Conservation (phyloP, 2,329 filamentous ascomycete genomes). For the Trichoderma endophyticum region DNA sequence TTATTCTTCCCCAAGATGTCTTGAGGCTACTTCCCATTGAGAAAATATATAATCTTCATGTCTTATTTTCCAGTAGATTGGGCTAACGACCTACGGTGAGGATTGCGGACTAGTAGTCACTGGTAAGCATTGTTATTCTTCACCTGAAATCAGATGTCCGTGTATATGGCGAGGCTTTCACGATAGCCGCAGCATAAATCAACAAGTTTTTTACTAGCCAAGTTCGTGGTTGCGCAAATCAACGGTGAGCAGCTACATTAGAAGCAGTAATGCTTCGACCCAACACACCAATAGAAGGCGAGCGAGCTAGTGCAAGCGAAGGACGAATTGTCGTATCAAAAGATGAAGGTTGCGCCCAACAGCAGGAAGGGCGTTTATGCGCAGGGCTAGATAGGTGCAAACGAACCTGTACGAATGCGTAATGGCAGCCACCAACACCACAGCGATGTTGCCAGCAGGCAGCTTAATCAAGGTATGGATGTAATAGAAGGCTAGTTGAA, state of each 20-base stretch:
- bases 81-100: neutral
- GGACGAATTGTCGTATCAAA: neutral
- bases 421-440: neutral
- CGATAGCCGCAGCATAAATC: neutral
- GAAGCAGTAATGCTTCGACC: neutral
- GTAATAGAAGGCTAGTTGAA: neutral
- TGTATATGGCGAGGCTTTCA: neutral
- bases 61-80: neutral
- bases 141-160: neutral
- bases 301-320: conserved; percentile 3
- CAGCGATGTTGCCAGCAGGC: neutral
- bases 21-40: neutral
- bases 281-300: neutral
- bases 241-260: neutral
- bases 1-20: too few species aligned
- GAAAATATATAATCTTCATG: too few species aligned
- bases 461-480: neutral
- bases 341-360: neutral
- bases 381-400: neutral
- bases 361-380: neutral
- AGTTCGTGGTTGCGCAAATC: neutral
- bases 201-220: neutral
- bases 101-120: neutral
- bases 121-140: neutral
- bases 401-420: neutral